Base-by-base conservation (phyloP, 2,329 filamentous ascomycete genomes). In the Verticillium zaregamsianum region DNA sequence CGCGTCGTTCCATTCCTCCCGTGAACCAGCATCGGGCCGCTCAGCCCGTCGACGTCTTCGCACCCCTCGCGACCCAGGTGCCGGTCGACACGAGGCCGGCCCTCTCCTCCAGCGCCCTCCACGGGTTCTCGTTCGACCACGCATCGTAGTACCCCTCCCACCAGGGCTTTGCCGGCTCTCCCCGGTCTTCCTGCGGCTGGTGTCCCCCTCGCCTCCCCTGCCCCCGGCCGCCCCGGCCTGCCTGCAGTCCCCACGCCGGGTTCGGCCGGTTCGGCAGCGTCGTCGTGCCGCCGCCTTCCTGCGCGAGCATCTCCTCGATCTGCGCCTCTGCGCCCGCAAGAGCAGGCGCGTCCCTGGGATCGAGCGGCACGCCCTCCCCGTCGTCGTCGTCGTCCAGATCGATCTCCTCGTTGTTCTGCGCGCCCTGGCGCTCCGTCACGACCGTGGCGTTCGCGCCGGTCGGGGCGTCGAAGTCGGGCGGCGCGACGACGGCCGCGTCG, bases 101-200 rank as follows among this genome's bases (percentile, higher is more conserved):
- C 7, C 72, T 67, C 67, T 76, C 74, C 71, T 89, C 86, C 23
- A 89, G 73, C 9, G 70, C 72, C 58, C 80, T 83, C 90, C 90
- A 93, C 0, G 90, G 90, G 70, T 93, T 91, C 70, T 88, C 81
- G 67, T 91, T 86, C 64, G 88, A 90, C 62, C 80, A 82, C 0
- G 85, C 83, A 62, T 91, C 84, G 72, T 92, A 93, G 72, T 90
- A 91, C 39, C 81, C 86, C 45, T 82, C 76, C 73, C 88, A 90
- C 79, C 89, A 91, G 1, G 74, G 75, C 62, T 77, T 65, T 9
- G 56, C 64, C 4, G 59, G 64, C 11, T 45, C 63, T 28, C 64
- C 59, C 23, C 58, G 56, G 35, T 25, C 35, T n/a, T 56, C 39
- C 12, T 62, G 61, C 25, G 64, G 58, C 39, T 59, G 54, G 32